Percentiles rank a stretch among this genome's conserved stretches.
Conservation (phyloP, 169 alveolate genomes). For the Miamiensis avidus region DNA sequence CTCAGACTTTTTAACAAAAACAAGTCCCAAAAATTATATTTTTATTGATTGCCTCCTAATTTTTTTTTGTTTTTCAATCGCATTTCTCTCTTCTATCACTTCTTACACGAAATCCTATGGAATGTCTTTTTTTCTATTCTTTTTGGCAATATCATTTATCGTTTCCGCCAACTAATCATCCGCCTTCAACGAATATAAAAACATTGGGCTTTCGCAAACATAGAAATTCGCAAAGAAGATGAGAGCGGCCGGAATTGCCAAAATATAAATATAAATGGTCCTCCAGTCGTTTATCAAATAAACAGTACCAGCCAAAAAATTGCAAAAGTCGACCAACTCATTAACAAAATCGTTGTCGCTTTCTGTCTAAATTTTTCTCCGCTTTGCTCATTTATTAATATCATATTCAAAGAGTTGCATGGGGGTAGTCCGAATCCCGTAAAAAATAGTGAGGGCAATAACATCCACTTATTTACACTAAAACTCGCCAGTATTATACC, state of each 20-base stretch:
- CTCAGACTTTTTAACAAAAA: not conserved
- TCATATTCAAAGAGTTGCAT: constrained; percentile 15
- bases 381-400: constrained; percentile 14
- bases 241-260: not conserved
- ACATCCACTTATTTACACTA: too few relatives aligned
- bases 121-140: not conserved
- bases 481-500: not conserved
- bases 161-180: not conserved
- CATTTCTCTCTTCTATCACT: too few relatives aligned
- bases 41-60: not conserved
- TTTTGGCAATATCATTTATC: not conserved
- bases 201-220: constrained; percentile 3
- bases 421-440: constrained; percentile 20
- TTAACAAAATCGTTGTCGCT: constrained; percentile 6
- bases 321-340: constrained; percentile 23
- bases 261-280: not conserved
- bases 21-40: too few relatives aligned
- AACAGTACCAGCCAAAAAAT: not conserved
- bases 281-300: constrained; percentile 6
- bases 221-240: not conserved
- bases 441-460: not conserved
- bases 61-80: not conserved
- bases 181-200: not conserved
- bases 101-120: not conserved
- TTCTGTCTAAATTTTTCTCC: constrained; percentile 6